These are phyloP conservation scores for Paramyrothecium roridum DNA, from an alignment of 2,329 filamentous ascomycete species.

Conservation along the genomic window DNA sequence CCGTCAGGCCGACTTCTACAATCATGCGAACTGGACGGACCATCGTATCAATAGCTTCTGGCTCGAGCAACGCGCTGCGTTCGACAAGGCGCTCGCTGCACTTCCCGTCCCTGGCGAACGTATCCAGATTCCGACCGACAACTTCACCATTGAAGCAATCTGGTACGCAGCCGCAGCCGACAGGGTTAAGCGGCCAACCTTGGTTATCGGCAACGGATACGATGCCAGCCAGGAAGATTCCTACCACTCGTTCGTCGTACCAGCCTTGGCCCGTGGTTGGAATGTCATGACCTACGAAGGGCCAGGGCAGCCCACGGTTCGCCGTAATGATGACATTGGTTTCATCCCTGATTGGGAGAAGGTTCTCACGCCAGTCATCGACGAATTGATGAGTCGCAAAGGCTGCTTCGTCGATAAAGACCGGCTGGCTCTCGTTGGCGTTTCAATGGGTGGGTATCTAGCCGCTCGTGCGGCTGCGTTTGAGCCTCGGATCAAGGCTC, in stretches of 20 bases:
- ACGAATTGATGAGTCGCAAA: slow-evolving; percentile 25
- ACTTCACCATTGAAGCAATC: slow-evolving; percentile 32
- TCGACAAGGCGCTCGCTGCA: slow-evolving; percentile 30
- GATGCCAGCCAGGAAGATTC: slow-evolving; percentile 42
- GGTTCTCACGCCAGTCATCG: slow-evolving; percentile 35
- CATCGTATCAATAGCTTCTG: slow-evolving; percentile 30
- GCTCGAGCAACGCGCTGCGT: slow-evolving; percentile 25
- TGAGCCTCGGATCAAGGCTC: slow-evolving; percentile 36
- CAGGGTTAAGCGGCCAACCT: slow-evolving; percentile 25
- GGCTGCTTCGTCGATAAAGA: slow-evolving; percentile 22
- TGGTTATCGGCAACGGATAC: slow-evolving; percentile 39
- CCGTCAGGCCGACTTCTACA: slow-evolving; percentile 32
- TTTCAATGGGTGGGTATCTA: slow-evolving; percentile 38
- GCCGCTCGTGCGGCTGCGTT: slow-evolving; percentile 38
- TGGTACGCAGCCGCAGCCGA: slow-evolving; percentile 22
- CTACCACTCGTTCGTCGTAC: slow-evolving; percentile 30
- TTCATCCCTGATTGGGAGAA: slow-evolving; percentile 42
- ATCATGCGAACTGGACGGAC: slow-evolving; percentile 31
- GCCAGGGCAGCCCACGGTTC: slow-evolving; percentile 38
- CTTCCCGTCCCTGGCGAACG: slow-evolving; percentile 31
- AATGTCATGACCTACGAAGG: slow-evolving; percentile 44
- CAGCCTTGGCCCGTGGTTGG: slow-evolving; percentile 35
- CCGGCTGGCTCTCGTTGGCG: slow-evolving; percentile 33
- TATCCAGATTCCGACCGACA: slow-evolving; percentile 22
- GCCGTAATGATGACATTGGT: slow-evolving; percentile 34